phyloP scores from a whole-genome alignment of 805 yeast species.

The Metschnikowia lachancei region DNA sequence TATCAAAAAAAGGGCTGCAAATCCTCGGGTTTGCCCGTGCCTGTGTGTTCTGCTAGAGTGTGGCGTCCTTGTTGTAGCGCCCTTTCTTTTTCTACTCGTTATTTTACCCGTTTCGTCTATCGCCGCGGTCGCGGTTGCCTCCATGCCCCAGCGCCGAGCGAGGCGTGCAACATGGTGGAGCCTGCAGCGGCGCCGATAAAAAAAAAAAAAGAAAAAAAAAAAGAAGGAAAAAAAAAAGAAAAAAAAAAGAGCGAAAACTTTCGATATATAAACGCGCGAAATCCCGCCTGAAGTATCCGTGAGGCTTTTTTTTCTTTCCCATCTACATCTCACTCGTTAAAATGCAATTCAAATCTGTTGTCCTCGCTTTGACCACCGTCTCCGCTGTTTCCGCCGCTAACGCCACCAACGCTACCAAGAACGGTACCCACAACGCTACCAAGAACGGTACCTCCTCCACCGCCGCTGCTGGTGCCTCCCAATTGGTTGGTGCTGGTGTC shows the following conservation, averaged over 20 bases:
- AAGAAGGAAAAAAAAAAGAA: neutral
- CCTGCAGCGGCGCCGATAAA: constrained; percentile 6
- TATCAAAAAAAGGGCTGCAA: too few species aligned
- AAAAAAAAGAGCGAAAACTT: neutral
- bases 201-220: neutral
- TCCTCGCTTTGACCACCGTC: constrained; percentile 67
- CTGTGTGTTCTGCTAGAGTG: constrained; percentile 8
- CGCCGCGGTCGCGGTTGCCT: neutral
- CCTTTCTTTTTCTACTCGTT: neutral
- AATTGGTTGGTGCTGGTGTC: constrained; percentile 67
- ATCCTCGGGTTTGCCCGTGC: too few species aligned
- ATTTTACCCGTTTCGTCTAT: neutral
- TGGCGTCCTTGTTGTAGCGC: constrained; percentile 4
- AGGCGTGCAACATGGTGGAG: neutral
- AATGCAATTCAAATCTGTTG: constrained; percentile 74
- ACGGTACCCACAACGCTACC: constrained; percentile 42
- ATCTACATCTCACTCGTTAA: constrained; percentile 16
- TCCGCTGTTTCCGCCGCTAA: constrained; percentile 66
- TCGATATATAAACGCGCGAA: constrained; percentile 10
- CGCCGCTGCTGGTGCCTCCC: constrained; percentile 46
- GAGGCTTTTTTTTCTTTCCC: constrained; percentile 1
- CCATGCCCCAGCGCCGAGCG: neutral
- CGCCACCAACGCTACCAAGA: constrained; percentile 37
- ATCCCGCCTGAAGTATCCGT: neutral
- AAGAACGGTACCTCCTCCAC: constrained; percentile 20